Evolutionary conservation across 768 basidiomycete species (phyloP), one percentile per base, ranked within the genome.

Genomic region (Hygrocybe punicea): DNA sequence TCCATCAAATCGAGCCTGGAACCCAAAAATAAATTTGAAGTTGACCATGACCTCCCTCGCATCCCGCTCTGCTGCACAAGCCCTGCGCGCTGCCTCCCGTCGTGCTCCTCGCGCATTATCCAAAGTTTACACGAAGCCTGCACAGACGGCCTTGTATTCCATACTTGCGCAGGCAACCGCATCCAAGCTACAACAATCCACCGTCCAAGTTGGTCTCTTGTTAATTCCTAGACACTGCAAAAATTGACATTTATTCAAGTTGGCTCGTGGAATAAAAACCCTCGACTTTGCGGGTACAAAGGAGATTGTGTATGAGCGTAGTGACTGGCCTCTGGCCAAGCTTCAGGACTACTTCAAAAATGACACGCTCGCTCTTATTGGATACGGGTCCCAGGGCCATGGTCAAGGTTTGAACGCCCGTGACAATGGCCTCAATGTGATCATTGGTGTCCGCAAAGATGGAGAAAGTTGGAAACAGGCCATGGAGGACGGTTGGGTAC

Each of bases 271-370:
- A 57, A 68, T 97, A 65, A 96, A 98, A 79, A 94, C 93, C 51
- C 89, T 98, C 67, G 89, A 96, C 81, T 97, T 98, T 76, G 94
- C 95, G 53, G 95, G 94, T 66, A 87, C 88, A 58, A 83, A 93
- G 69, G 94, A 98, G 78, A 83, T 84, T 61, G 91, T 98, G 46
- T 98, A 95, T 69, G 95, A 98, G 78, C 91, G 92, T 62, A 83
- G 82, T 65, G 97, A 99, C 83, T 99, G 97, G 97, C 97, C 97
- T 35, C 78, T 96, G 60, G 86, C 93, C 60, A 98, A 92, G 78
- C 87, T 99, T 70, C 96, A 98, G 74, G 94, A 98, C 73, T 99
- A 96, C 83, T 97, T 99, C 84, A 98, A 98, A 78, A 90, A 98
- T 70, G 97, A 99, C 76, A 98, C 95, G 63, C 91, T 99, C 55